Percentiles rank a stretch among this genome's conserved stretches.
These are phyloP conservation scores for Balansia obtecta DNA, from an alignment of 2,329 filamentous ascomycete species.

Conservation along the genomic window DNA sequence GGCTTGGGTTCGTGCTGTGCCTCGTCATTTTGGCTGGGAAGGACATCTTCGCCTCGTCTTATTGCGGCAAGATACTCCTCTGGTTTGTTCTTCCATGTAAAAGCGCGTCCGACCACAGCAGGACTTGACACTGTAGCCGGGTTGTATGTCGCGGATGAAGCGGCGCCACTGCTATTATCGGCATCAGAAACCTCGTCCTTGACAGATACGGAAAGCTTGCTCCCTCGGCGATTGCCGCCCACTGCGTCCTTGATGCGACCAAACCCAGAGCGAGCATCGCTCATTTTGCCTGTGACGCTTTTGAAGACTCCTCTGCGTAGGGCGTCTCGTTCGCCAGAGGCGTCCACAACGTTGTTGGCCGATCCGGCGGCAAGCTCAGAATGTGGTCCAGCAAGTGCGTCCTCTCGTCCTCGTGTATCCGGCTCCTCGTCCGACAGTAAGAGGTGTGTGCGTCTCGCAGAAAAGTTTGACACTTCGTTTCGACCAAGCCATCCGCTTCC, in stretches of 20 bases:
- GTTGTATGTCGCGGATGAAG: conserved; percentile 9
- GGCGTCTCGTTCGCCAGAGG: conserved; percentile 40
- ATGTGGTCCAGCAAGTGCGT: conserved; percentile 27
- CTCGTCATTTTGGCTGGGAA: conserved; percentile 13
- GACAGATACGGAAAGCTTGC: conserved; percentile 33
- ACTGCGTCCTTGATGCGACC: conserved; percentile 80
- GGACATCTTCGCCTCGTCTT: conserved; percentile 22
- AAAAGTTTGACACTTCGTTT: conserved; percentile 30
- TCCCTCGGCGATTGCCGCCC: conserved; percentile 43
- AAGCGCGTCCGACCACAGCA: conserved; percentile 34
- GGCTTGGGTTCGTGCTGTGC: conserved; percentile 14
- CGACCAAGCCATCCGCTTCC: conserved; percentile 41
- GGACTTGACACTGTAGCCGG: conserved; percentile 23
- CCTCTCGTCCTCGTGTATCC: conserved; percentile 32
- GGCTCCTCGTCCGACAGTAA: conserved; percentile 40
- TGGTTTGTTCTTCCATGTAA: conserved; percentile 53
- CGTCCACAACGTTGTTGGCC: conserved; percentile 33
- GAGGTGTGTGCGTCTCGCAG: conserved; percentile 37
- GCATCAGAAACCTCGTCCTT: conserved; percentile 40
- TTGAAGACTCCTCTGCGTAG: conserved; percentile 60
- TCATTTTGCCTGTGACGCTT: conserved; percentile 66
- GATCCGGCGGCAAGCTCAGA: conserved; percentile 32
- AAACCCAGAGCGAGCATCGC: conserved; percentile 69
- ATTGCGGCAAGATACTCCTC: conserved; percentile 41
- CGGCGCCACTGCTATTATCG: conserved; percentile 4